Percentiles rank a stretch among this genome's conserved stretches.
phyloP scores from a whole-genome alignment of 441 rosid species.

The Theobroma grandiflorum region DNA sequence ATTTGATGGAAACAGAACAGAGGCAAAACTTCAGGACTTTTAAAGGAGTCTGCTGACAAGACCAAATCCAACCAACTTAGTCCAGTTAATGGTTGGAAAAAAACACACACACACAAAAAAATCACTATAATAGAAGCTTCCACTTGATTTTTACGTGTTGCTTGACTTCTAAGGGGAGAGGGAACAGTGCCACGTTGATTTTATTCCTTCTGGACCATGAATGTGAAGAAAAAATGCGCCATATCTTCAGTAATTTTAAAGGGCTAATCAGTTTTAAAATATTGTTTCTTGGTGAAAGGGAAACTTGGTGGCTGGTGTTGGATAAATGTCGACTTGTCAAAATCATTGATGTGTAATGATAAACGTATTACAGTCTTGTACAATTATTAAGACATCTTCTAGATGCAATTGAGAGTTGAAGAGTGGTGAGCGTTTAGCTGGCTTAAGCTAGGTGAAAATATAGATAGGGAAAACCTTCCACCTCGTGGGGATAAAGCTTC shows the following conservation, averaged over 20 bases:
- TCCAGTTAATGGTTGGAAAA: constrained; percentile 6
- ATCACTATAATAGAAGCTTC: constrained; percentile 4
- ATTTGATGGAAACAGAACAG: not conserved
- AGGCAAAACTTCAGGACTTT: not conserved
- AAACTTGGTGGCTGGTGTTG: not conserved
- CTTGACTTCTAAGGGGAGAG: constrained; percentile 1
- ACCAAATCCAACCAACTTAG: not conserved
- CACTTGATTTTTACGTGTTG: not conserved
- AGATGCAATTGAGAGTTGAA: not conserved
- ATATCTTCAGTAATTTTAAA: not conserved
- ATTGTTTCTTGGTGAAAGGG: not conserved
- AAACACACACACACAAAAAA: not conserved
- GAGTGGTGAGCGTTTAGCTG: too few species aligned
- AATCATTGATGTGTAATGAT: not conserved
- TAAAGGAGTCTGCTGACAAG: not conserved
- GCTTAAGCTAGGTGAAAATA: not conserved
- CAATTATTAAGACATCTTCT: not conserved
- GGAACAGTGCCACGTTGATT: not conserved
- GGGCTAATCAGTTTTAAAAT: not conserved
- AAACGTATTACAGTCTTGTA: not conserved
- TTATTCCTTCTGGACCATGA: not conserved
- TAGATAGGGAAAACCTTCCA: not conserved
- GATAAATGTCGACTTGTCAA: not conserved
- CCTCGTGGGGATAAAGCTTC: not conserved
- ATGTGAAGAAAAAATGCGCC: not conserved